Base-by-base conservation (phyloP, 441 rosid genomes). In the Corymbia calophylla region DNA sequence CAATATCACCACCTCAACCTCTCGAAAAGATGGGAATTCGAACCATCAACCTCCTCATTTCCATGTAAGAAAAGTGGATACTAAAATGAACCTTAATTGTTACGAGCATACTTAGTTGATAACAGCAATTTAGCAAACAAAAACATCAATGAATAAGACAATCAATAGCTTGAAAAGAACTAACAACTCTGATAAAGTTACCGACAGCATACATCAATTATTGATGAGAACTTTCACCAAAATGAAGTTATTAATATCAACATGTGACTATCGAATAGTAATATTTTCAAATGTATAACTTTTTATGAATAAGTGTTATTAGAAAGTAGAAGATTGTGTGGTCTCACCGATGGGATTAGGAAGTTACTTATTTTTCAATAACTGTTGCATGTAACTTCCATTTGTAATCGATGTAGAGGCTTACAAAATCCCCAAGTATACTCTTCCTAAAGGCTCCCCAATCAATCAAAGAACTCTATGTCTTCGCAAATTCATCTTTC, bases 401-500 rank as follows among this genome's bases (percentile, higher is more conserved):
- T 0, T 31, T 66, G 3, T 14, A 58, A 58, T 0, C 3, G 29
- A 9, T 10, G 1, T 10, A 58, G 0, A 58, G 64, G 64, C 15
- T 25, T 0, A 0, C 0, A 58, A 56, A 58, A 58, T 58, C 0
- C 12, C 5, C 62, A 23, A 23, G 60, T 56, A 16, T 55, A 55
- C 19, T 55, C 25, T 8, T 55, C 10, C 5, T 1, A 0, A 56
- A 8, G 27, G 23, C 0, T 3, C 29, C 6, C 4, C 3, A 58
- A 58, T 4, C n/a, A 58, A 58, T 58, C n/a, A 58, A 58, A 23
- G 2, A 58, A 58, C 62, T 56, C 1, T 5, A 7, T 2, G 0
- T 56, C 25, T 4, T 56, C 0, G 25, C 6, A 0, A 56, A 56
- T 0, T 56, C 25, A 56, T 56, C 62, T 23, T 0, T 56, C 9